These are phyloP conservation scores for Colletotrichum tropicale DNA, from an alignment of 2,329 filamentous ascomycete genomes.

Conservation along the genomic window DNA sequence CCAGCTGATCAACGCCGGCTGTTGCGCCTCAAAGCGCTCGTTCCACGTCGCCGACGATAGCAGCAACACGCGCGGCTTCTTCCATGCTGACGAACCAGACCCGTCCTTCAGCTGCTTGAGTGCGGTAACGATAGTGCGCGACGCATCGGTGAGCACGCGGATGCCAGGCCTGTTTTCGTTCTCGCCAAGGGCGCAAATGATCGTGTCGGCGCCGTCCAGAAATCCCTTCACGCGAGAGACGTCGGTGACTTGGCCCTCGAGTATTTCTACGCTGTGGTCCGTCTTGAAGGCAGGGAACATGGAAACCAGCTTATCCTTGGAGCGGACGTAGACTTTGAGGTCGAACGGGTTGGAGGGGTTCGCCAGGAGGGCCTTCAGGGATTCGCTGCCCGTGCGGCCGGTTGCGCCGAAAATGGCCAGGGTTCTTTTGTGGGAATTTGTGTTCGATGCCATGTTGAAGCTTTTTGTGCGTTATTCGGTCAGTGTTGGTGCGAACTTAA, in stretches of 20 bases:
- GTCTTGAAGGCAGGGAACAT: neutral
- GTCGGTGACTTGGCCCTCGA: conserved; percentile 15
- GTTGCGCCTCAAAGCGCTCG: neutral
- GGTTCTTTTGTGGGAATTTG: neutral
- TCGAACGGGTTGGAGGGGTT: neutral
- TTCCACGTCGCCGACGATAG: conserved; percentile 12
- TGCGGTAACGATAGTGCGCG: neutral
- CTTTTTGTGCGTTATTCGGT: neutral
- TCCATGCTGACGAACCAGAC: neutral
- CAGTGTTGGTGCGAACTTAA: neutral
- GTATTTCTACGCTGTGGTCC: neutral
- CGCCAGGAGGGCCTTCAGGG: neutral
- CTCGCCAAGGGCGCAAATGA: conserved; percentile 9
- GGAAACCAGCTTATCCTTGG: neutral
- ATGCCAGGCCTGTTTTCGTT: conserved; percentile 6
- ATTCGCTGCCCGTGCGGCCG: conserved; percentile 9
- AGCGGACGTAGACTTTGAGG: conserved; percentile 5
- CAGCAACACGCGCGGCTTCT: neutral
- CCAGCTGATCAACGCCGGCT: neutral
- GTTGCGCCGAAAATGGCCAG: conserved; percentile 15
- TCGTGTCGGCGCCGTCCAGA: neutral
- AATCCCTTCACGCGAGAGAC: neutral
- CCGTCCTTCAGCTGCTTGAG: neutral
- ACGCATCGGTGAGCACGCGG: neutral
- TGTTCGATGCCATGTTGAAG: neutral